Conservation (phyloP, 2,329 filamentous ascomycete species). For the Penicillium frequentans region DNA sequence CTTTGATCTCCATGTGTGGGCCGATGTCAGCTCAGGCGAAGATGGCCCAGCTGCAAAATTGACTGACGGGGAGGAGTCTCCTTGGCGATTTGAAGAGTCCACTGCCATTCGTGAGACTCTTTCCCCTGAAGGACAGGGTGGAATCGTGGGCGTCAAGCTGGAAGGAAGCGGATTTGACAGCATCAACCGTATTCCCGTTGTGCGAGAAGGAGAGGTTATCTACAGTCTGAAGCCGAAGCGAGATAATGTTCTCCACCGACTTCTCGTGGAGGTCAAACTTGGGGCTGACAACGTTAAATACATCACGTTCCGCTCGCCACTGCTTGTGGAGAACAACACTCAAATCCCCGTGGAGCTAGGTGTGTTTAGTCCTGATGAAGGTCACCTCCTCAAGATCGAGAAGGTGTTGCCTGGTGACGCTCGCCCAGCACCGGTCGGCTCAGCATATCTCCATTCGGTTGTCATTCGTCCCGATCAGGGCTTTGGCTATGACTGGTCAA, state of each 20-base stretch:
- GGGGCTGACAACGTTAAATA: slow-evolving; percentile 97
- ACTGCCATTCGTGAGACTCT: slow-evolving; percentile 94
- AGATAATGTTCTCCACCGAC: slow-evolving; percentile 79
- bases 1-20: slow-evolving; percentile 82
- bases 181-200: slow-evolving; percentile 83
- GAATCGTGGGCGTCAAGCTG: slow-evolving; percentile 77
- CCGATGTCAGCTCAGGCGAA: slow-evolving; percentile 70
- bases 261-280: slow-evolving; percentile 87
- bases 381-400: slow-evolving; percentile 93
- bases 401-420: slow-evolving; percentile 92
- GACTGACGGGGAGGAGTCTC: slow-evolving; percentile 83
- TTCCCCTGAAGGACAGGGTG: slow-evolving; percentile 76
- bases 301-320: slow-evolving; percentile 88
- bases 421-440: slow-evolving; percentile 86
- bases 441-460: slow-evolving; percentile 83
- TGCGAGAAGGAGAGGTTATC: slow-evolving; percentile 88
- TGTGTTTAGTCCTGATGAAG: slow-evolving; percentile 82
- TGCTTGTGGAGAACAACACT: slow-evolving; percentile 92
- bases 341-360: slow-evolving; percentile 94
- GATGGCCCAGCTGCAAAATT: slow-evolving; percentile 70
- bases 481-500: slow-evolving; percentile 95
- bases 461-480: slow-evolving; percentile 90
- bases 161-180: slow-evolving; percentile 94
- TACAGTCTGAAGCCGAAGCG: slow-evolving; percentile 88
- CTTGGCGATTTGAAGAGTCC: slow-evolving; percentile 97